Conservation (phyloP, 306 rosid species). For the Spatholobus suberectus region DNA sequence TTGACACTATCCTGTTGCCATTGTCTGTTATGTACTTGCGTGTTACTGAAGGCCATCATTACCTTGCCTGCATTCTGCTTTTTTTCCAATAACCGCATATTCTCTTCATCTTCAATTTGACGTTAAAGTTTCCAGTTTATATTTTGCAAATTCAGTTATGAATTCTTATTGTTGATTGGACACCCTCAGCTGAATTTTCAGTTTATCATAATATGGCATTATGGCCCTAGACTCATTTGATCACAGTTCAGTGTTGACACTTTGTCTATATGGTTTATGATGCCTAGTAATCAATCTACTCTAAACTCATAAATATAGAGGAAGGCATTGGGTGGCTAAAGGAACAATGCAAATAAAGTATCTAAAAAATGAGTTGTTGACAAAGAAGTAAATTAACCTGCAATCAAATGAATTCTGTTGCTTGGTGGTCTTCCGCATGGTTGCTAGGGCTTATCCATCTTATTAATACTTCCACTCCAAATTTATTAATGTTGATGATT, state of each 20-base stretch:
- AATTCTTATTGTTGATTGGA: neutral
- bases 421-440: slow-evolving; percentile 17
- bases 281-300: slow-evolving; percentile 4
- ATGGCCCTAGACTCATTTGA: neutral
- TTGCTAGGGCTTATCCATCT: slow-evolving; percentile 1
- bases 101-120: slow-evolving; percentile 1
- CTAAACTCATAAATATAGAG: neutral
- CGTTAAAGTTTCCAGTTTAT: neutral
- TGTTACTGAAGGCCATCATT: neutral
- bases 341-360: neutral
- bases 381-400: neutral
- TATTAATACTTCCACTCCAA: slow-evolving; percentile 19
- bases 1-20: neutral
- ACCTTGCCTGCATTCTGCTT: slow-evolving; percentile 13
- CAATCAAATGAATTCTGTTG: slow-evolving; percentile 3
- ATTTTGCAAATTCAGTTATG: neutral
- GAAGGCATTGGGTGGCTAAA: neutral
- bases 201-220: neutral
- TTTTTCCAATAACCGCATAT: neutral
- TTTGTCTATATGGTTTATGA: neutral
- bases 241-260: neutral
- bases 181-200: slow-evolving; percentile 14
- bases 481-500: slow-evolving; percentile 15
- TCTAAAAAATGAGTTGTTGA: slow-evolving; percentile 6
- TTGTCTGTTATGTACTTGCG: slow-evolving; percentile 11